Evolutionary conservation across 306 rosid genomes (phyloP), one percentile per base, ranked within the genome.

Genomic region (Casuarina cunninghamiana): DNA sequence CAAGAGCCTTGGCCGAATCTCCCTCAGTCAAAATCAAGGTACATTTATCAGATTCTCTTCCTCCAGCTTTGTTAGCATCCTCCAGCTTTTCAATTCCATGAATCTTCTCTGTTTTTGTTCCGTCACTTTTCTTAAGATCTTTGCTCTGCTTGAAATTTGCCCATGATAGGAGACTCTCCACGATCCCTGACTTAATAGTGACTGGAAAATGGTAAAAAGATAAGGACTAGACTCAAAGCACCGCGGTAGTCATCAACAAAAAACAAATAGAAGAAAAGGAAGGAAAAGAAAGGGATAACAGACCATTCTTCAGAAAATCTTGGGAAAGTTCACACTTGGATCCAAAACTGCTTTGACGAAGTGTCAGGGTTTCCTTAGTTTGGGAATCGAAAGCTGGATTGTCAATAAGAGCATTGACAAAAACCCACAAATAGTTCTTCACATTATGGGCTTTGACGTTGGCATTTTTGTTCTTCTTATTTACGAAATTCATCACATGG

Each of bases 341-440:
- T 43, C 98, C 98, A 72, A 95, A 92, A 85, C 97, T 92, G 83
- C 82, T 88, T 77, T 86, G 93, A 61, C 93, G 97, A 53, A 91
- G 86, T 0, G 98, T 95, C 50, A 95, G 85, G 63, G 97, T 89
- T 79, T 95, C 98, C 77, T 95, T 95, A 32, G 98, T 95, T 87
- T 95, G 98, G 54, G 98, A 95, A 83, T 95, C 98, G 61, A 95
- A 95, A 15, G 98, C 92, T 68, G 97, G 97, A 79, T 95, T 95
- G 89, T 95, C 97, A 86, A 95, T 89, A 65, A 95, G 96, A 58
- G 93, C 89, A 80, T 91, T 92, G 90, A 95, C 97, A 72, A 95
- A 95, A 71, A 95, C 93, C 98, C 98, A 95, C 43, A 95, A 77
- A 80, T 95, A 90, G 79, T 82, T 95, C 91, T 92, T 92, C 83